These are phyloP conservation scores for Trypanosomatidae sp. DNA, from an alignment of 208 protist species.

Conservation along the genomic window DNA sequence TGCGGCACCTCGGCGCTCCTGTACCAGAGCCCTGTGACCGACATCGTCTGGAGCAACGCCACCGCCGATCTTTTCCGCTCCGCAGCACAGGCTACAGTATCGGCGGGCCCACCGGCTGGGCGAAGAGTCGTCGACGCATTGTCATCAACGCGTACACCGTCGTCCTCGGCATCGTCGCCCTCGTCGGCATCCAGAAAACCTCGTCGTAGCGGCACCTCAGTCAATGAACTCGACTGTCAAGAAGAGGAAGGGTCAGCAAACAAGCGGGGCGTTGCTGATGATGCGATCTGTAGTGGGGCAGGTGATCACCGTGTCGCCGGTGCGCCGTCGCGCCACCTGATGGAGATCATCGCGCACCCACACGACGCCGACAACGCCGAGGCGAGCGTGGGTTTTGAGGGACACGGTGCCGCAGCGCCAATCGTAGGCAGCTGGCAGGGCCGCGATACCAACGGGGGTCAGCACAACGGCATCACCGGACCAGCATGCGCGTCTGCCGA, in stretches of 20 bases:
- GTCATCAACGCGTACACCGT: neutral
- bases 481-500: neutral
- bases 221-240: neutral
- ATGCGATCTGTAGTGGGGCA: neutral
- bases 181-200: neutral
- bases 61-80: neutral
- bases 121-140: neutral
- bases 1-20: neutral
- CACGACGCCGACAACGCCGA: neutral
- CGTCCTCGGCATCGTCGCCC: neutral
- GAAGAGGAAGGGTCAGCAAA: neutral
- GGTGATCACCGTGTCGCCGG: neutral
- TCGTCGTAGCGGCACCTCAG: neutral
- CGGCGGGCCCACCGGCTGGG: neutral
- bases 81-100: neutral
- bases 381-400: too few species aligned
- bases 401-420: too few species aligned
- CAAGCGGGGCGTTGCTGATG: neutral
- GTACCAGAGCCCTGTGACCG: conserved; percentile 2
- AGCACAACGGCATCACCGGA: neutral
- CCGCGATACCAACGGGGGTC: neutral
- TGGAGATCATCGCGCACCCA: too few species aligned
- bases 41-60: neutral
- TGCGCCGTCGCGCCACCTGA: neutral
- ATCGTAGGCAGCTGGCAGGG: neutral